Base-by-base conservation (phyloP, 1,284 basidiomycete species). In the Vanrija humicola region DNA sequence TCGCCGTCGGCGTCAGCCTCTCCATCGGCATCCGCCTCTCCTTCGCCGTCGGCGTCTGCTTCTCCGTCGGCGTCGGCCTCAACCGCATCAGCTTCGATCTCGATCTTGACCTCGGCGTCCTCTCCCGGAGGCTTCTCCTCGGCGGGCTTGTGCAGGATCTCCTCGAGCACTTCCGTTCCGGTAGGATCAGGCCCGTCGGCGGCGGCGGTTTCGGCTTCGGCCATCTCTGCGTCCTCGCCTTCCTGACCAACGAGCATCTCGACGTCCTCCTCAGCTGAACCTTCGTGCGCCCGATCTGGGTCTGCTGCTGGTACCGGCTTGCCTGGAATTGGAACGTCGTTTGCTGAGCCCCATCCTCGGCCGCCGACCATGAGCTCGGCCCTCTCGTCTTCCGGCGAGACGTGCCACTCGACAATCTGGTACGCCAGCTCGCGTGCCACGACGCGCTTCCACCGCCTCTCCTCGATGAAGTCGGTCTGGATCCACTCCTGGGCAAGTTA, bases 381-480 rank as follows among this genome's bases (percentile, higher is more conserved):
- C 38, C 90, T 83, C 56, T 87, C 86, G 60, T 86, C 85, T 7
- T 80, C 81, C 7, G 80, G 79, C 5, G 89, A 86, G 49, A 83
- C 81, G 71, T 96, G 90, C 90, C 92, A 98, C 62, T 90, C 87
- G 12, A 88, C 82, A 14, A 90, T 86, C 46, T 90, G 84, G 50
- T 85, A 85, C 0, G 90, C 90, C n/a, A 98, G 75, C 56, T 88
- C 86, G 69, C 87, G 88, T 0, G 95, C 94, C 18, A 92, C 73
- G 0, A 87, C 86, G 38, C 89, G 78, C 74, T 98, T 98, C 94
- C 94, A 98, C 56, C 84, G 83, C 49, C 90, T 81, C 71, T 99
- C 96, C 75, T 98, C 93, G 8, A 88, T 85, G 66, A 93, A 98
- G 69, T 99, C 96, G 15, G 85, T 84, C 46, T 93, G 88, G 82